These are phyloP conservation scores for Pezicula carpinea DNA, from an alignment of 2,329 filamentous ascomycete species.

Conservation along the genomic window DNA sequence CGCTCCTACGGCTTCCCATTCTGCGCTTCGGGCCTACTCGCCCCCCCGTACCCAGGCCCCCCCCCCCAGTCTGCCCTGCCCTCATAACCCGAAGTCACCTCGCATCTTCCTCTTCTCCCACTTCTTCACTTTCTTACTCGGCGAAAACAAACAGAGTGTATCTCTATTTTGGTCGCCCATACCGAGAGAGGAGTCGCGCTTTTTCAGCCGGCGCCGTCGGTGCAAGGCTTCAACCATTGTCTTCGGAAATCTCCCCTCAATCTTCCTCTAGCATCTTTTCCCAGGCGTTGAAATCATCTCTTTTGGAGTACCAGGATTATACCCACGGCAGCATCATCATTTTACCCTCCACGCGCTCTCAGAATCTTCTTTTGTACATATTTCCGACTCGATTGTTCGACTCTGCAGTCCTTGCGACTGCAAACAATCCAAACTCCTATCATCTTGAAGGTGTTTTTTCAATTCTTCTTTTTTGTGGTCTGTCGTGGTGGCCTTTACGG, in stretches of 20 bases:
- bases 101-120: constrained; percentile 19
- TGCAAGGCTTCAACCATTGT: constrained; percentile 26
- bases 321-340: constrained; percentile 19
- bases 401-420: constrained; percentile 27
- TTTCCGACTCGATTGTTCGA: constrained; percentile 29
- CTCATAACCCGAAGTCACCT: constrained; percentile 17
- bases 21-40: too few species aligned
- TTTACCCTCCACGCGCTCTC: constrained; percentile 8
- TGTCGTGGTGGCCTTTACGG: constrained; percentile 21
- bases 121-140: constrained; percentile 13
- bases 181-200: constrained; percentile 28
- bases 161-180: constrained; percentile 27
- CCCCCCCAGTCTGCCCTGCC: constrained; percentile 11
- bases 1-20: too few species aligned
- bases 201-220: constrained; percentile 29
- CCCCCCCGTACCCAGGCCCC: too few species aligned
- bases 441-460: constrained; percentile 21
- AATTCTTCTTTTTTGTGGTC: constrained; percentile 12
- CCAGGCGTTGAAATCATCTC: constrained; percentile 24
- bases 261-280: constrained; percentile 20
- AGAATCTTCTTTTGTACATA: constrained; percentile 10
- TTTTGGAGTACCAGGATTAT: constrained; percentile 25
- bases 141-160: constrained; percentile 15
- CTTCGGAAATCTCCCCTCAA: constrained; percentile 11
- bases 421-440: constrained; percentile 20